Conservation (phyloP, 768 basidiomycete species). For the Cantharellus cinnabarinus region DNA sequence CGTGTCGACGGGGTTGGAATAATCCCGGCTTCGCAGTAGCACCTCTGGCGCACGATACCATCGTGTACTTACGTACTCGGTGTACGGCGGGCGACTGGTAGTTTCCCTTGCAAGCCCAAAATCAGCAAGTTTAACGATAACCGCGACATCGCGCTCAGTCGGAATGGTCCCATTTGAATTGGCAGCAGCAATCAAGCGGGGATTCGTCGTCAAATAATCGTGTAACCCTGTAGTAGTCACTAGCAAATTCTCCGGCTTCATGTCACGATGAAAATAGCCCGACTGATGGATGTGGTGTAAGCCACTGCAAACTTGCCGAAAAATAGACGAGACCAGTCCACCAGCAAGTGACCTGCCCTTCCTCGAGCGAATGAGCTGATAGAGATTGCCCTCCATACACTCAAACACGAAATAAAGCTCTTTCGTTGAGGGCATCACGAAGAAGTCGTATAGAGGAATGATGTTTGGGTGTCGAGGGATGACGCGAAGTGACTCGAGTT, state of each 20-base stretch:
- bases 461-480: constrained; percentile 94
- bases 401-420: constrained; percentile 99
- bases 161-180: constrained; percentile 23
- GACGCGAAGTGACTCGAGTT: constrained; percentile 88
- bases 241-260: constrained; percentile 98
- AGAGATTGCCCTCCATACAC: constrained; percentile 99
- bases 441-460: constrained; percentile 97
- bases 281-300: constrained; percentile 79
- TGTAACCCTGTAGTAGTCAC: constrained; percentile 93
- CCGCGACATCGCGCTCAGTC: constrained; percentile 82
- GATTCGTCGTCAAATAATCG: constrained; percentile 72
- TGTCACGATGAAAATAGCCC: constrained; percentile 97
- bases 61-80: constrained; percentile 96
- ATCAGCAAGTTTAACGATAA: constrained; percentile 94
- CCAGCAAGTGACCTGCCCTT: constrained; percentile 91
- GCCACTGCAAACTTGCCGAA: constrained; percentile 76
- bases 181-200: constrained; percentile 27
- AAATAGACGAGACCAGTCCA: constrained; percentile 87
- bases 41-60: constrained; percentile 99
- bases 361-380: constrained; percentile 94
- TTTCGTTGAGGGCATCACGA: constrained; percentile 85
- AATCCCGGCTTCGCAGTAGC: constrained; percentile 73
- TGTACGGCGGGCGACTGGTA: constrained; percentile 75
- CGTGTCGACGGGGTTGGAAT: constrained; percentile 95
- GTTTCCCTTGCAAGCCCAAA: constrained; percentile 93